Percentiles rank a stretch among this genome's conserved stretches.
Conservation (phyloP, 1,139 yeast genomes). For the Saccharomycopsis crataegensis region DNA sequence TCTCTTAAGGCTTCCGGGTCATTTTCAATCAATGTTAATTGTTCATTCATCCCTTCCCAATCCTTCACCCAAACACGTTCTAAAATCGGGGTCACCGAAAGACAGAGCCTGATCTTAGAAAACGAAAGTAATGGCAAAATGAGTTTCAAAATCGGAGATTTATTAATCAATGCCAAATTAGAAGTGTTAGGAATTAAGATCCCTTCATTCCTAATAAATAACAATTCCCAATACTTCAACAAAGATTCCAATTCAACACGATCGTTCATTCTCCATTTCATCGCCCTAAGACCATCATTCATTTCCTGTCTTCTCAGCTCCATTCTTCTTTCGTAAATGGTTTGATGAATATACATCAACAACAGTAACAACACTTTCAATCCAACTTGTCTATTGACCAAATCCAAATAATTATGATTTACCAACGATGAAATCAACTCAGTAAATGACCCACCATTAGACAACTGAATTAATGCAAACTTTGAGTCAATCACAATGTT, state of each 20-base stretch:
- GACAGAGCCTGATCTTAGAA: constrained; percentile 55
- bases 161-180: constrained; percentile 42
- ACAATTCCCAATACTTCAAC: constrained; percentile 57
- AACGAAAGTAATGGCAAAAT: constrained; percentile 57
- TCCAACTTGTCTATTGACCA: constrained; percentile 33
- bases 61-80: constrained; percentile 52
- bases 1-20: constrained; percentile 55
- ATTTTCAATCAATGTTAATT: constrained; percentile 34
- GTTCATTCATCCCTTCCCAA: constrained; percentile 56
- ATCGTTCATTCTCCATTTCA: constrained; percentile 55
- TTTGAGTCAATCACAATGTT: constrained; percentile 38
- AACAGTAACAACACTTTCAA: constrained; percentile 55
- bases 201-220: constrained; percentile 56
- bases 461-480: constrained; percentile 45
- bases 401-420: constrained; percentile 32
- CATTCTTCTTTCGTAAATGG: constrained; percentile 46
- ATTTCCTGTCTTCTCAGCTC: constrained; percentile 27
- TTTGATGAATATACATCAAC: constrained; percentile 67
- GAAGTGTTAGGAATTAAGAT: constrained; percentile 45
- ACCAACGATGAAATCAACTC: constrained; percentile 43
- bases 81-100: constrained; percentile 51
- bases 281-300: constrained; percentile 33
- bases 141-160: constrained; percentile 50
- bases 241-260: constrained; percentile 49
- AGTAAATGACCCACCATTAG: constrained; percentile 46